These are phyloP conservation scores for Helichrysum umbraculigerum DNA, from an alignment of 129 eudicot species.

Conservation along the genomic window DNA sequence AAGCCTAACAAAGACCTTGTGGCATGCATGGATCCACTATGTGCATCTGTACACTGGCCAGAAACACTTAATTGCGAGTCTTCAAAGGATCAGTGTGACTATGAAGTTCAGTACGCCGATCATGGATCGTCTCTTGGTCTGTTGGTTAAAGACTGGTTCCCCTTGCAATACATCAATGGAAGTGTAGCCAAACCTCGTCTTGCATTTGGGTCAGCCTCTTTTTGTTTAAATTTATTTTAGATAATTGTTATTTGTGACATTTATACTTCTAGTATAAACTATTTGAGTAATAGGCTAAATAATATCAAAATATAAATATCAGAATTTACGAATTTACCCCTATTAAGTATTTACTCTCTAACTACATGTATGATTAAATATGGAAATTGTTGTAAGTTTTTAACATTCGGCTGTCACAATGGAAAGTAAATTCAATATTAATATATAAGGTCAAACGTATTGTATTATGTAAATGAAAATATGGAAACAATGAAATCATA, in stretches of 20 bases:
- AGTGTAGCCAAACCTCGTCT: slow-evolving; percentile 49
- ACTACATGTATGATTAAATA: too few species aligned
- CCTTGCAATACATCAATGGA: slow-evolving; percentile 63
- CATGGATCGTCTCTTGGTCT: slow-evolving; percentile 86
- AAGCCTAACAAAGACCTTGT: slow-evolving; percentile 68
- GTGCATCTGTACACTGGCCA: slow-evolving; percentile 63
- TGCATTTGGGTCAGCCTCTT: slow-evolving; percentile 70
- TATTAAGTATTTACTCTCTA: too few species aligned
- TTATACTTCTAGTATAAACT: too few species aligned
- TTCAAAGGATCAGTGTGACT: slow-evolving; percentile 85
- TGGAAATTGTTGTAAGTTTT: too few species aligned
- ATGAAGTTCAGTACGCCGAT: slow-evolving; percentile 79
- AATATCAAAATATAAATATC: too few species aligned
- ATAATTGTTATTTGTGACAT: neutral
- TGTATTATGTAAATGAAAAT: too few species aligned
- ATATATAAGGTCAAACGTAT: too few species aligned
- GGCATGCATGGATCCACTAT: slow-evolving; percentile 66
- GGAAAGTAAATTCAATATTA: too few species aligned
- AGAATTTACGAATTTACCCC: too few species aligned
- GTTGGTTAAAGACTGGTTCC: slow-evolving; percentile 64
- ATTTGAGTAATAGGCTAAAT: too few species aligned
- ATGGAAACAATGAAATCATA: too few species aligned
- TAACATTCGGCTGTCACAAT: too few species aligned
- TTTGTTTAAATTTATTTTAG: neutral
- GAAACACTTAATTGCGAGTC: slow-evolving; percentile 41